phyloP scores from a whole-genome alignment of 148 eudicot species.

The Suaeda aralocaspica region DNA sequence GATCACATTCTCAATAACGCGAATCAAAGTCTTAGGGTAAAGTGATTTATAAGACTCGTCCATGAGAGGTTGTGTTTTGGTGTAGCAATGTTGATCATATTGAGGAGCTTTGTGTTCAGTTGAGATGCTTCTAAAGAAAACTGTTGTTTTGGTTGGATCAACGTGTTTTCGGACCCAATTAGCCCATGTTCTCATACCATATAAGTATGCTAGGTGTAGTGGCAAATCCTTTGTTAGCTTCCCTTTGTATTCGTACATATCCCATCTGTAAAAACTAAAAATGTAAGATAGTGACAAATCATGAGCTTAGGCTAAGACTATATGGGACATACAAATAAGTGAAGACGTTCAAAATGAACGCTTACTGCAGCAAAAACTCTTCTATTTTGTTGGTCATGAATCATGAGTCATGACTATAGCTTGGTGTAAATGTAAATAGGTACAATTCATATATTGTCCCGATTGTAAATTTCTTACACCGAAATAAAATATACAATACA shows the following conservation, averaged over 20 bases:
- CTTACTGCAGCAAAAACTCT: too few species aligned
- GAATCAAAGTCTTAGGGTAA: constrained; percentile 35
- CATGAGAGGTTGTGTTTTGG: constrained; percentile 36
- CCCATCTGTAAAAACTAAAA: constrained; percentile 57
- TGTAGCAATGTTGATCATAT: constrained; percentile 35
- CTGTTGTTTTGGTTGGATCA: constrained; percentile 35
- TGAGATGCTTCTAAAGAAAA: constrained; percentile 47
- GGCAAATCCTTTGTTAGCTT: constrained; percentile 30
- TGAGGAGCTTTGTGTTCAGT: constrained; percentile 31
- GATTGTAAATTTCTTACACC: too few species aligned
- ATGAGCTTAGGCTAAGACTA: too few species aligned
- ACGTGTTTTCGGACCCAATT: constrained; percentile 35
- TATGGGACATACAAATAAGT: too few species aligned
- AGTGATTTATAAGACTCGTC: constrained; percentile 31
- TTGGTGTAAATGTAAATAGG: too few species aligned
- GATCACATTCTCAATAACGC: constrained; percentile 24
- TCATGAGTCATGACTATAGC: too few species aligned
- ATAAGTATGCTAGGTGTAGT: constrained; percentile 30
- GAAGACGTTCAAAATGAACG: too few species aligned
- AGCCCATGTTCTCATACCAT: constrained; percentile 47
- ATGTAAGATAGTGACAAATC: too few species aligned
- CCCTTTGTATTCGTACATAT: constrained; percentile 31
- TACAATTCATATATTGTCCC: too few species aligned
- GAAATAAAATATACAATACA: too few species aligned
- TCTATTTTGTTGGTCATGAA: too few species aligned